Evolutionary conservation across 129 eudicot genomes (phyloP).

Genomic region (Saposhnikovia divaricata): DNA sequence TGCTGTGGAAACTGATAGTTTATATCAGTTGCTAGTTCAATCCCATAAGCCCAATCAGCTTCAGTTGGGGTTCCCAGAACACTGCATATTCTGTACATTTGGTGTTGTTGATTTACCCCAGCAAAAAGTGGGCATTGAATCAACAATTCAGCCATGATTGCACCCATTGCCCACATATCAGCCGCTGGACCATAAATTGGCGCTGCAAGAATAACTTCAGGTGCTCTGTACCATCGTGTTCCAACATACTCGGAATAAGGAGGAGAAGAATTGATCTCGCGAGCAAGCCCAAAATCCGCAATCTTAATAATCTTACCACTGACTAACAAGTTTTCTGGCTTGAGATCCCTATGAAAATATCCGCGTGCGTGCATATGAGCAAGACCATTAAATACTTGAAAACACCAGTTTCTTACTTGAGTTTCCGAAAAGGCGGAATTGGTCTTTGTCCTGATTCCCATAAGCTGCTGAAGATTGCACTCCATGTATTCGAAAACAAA

Average conservation of each 20-base stretch:
- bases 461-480: slow-evolving; percentile 82
- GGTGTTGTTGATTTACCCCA: slow-evolving; percentile 76
- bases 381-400: slow-evolving; percentile 96
- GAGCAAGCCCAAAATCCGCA: slow-evolving; percentile 99
- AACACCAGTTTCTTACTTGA: slow-evolving; percentile 90
- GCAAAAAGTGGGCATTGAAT: slow-evolving; percentile 87
- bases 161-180: slow-evolving; percentile 99
- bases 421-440: slow-evolving; percentile 69
- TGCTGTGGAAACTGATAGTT: slow-evolving; percentile 84
- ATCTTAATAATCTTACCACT: slow-evolving; percentile 62
- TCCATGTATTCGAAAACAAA: slow-evolving; percentile 98
- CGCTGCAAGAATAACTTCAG: slow-evolving; percentile 89
- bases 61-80: slow-evolving; percentile 74
- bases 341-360: slow-evolving; percentile 94
- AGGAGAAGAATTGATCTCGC: slow-evolving; percentile 70
- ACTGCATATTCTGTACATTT: slow-evolving; percentile 79
- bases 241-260: slow-evolving; percentile 96
- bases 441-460: slow-evolving; percentile 58
- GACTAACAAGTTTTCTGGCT: slow-evolving; percentile 91
- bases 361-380: slow-evolving; percentile 94
- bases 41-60: slow-evolving; percentile 61
- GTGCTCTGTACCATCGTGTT: slow-evolving; percentile 99
- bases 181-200: slow-evolving; percentile 86
- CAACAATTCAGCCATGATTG: slow-evolving; percentile 83
- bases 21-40: slow-evolving; percentile 54